A percentile compares a stretch with the other conserved stretches of the same genome.
Evolutionary conservation across 176 grass and related monocot species (phyloP).

Genomic region (Cenchrus fungigraminus): DNA sequence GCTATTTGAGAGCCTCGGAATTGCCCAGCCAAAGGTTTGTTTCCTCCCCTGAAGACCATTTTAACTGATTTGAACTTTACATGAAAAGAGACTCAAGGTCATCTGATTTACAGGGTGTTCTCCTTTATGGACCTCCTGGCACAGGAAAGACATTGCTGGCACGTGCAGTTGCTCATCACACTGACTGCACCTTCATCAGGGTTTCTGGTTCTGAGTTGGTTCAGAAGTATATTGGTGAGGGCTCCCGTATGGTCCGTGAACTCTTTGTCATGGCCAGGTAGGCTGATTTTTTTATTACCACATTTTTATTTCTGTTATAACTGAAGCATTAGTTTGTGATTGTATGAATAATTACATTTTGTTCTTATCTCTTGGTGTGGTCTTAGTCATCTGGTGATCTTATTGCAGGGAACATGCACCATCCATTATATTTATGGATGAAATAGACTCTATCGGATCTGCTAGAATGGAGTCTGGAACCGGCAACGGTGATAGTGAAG

Average conservation of each 20-base stretch:
- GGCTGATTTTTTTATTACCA: conserved; percentile 10
- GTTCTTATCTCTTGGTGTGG: background rate
- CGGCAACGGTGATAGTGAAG: conserved; percentile 97
- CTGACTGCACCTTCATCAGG: conserved; percentile 97
- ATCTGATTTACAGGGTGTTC: conserved; percentile 73
- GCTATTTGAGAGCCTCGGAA: conserved; percentile 96
- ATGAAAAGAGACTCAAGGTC: background rate
- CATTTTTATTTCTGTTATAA: background rate
- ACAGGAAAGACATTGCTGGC: conserved; percentile 96
- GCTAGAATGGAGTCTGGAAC: conserved; percentile 94
- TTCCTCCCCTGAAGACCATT: background rate
- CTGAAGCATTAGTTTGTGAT: conserved; percentile 5
- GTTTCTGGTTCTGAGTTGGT: conserved; percentile 99
- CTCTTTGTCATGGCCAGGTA: conserved; percentile 99
- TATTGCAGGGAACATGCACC: conserved; percentile 89
- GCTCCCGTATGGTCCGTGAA: conserved; percentile 95
- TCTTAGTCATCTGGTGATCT: conserved; percentile 38
- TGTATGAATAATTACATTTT: conserved; percentile 18
- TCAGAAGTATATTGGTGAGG: conserved; percentile 99
- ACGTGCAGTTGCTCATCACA: conserved; percentile 97
- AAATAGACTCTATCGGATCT: conserved; percentile 98
- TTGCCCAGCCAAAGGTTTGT: conserved; percentile 94
- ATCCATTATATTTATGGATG: conserved; percentile 99
- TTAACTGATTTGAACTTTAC: background rate
- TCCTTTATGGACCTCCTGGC: conserved; percentile 96